Conservation (phyloP, 257 asterid species). For the Rehmannia glutinosa region DNA sequence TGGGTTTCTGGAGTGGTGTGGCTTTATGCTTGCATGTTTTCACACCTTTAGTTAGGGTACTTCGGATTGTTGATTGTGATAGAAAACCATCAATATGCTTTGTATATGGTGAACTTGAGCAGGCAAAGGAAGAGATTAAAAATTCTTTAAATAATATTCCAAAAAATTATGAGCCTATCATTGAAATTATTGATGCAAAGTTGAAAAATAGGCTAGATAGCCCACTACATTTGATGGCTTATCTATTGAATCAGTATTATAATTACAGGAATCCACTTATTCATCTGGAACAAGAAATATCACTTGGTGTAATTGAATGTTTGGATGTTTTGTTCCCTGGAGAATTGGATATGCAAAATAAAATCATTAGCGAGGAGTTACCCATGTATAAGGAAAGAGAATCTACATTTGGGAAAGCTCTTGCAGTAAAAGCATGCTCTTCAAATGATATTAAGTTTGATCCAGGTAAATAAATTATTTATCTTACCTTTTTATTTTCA, state of each 20-base stretch:
- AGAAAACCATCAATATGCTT: background rate
- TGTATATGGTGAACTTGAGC: background rate
- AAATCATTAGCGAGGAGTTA: background rate
- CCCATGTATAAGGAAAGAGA: background rate
- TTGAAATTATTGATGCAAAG: background rate
- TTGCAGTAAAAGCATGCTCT: background rate
- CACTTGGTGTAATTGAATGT: too few species aligned
- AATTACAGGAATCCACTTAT: background rate
- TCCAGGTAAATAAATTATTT: background rate
- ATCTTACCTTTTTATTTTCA: background rate
- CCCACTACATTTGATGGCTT: constrained; percentile 2
- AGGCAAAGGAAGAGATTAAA: background rate
- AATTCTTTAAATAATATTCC: background rate
- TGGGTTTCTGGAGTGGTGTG: background rate
- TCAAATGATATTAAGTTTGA: background rate
- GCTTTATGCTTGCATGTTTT: background rate
- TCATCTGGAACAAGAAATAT: too few species aligned
- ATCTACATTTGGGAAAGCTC: background rate
- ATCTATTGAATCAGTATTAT: constrained; percentile 2
- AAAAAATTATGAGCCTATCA: background rate
- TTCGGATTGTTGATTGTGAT: background rate
- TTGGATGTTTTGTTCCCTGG: too few species aligned
- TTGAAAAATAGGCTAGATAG: background rate
- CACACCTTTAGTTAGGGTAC: background rate
- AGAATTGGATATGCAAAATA: background rate